phyloP scores from a whole-genome alignment of 2,329 filamentous ascomycete species.

The Pseudogymnoascus sp. region DNA sequence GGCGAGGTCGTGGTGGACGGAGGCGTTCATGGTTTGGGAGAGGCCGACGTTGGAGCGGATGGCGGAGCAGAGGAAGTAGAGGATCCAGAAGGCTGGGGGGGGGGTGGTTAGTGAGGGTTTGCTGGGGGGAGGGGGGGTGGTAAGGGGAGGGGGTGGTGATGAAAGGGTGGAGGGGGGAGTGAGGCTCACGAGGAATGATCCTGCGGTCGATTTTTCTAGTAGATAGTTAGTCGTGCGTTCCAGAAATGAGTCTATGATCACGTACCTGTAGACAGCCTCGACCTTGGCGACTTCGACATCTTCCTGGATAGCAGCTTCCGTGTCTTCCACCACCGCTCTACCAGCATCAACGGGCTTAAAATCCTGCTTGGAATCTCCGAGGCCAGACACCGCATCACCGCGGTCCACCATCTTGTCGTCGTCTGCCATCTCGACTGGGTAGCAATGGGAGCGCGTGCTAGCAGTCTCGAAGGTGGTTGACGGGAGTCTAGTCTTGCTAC shows the following conservation, averaged over 20 bases:
- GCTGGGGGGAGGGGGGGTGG: background rate
- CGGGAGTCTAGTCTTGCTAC: background rate
- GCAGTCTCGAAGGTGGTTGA: constrained; percentile 15
- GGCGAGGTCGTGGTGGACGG: constrained; percentile 64
- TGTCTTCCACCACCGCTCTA: background rate
- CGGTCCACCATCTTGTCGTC: constrained; percentile 1
- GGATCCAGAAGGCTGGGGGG: constrained; percentile 65
- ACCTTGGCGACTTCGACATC: constrained; percentile 25
- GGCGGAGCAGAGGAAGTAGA: constrained; percentile 88
- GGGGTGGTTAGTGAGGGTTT: constrained; percentile 9
- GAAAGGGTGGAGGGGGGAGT: background rate
- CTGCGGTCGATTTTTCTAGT: constrained; percentile 45
- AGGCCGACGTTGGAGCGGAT: constrained; percentile 88
- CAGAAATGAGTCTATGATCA: background rate
- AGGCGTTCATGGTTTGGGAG: constrained; percentile 85
- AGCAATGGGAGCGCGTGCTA: constrained; percentile 28
- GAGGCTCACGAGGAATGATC: constrained; percentile 40
- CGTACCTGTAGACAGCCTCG: constrained; percentile 33
- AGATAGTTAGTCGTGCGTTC: background rate
- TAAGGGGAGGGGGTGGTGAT: constrained; percentile 8
- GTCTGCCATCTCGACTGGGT: constrained; percentile 23
- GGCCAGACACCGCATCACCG: background rate
- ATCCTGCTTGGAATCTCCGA: background rate
- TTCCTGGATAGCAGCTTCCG: constrained; percentile 14
- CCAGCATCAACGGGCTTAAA: constrained; percentile 6